phyloP scores from a whole-genome alignment of 2,329 filamentous ascomycete genomes.

The Alternaria sp. region DNA sequence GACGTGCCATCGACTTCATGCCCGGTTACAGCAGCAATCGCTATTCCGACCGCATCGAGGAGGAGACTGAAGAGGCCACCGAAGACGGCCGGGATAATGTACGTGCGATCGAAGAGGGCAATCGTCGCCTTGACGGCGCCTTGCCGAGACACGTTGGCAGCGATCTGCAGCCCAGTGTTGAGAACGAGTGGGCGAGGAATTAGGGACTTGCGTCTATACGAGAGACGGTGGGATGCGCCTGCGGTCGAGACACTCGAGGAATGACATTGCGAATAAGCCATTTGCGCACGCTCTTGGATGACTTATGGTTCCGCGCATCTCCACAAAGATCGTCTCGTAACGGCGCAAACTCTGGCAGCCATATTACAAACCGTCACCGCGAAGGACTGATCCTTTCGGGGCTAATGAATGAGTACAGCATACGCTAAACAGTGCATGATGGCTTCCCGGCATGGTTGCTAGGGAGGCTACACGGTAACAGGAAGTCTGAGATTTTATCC shows the following conservation, averaged over 20 bases:
- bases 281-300: no score
- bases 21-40: slow-evolving; percentile 34
- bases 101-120: slow-evolving; percentile 34
- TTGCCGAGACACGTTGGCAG: slow-evolving; percentile 27
- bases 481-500: not conserved
- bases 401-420: not conserved
- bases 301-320: not conserved
- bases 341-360: no score
- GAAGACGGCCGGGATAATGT: slow-evolving; percentile 23
- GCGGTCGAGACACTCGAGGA: not conserved
- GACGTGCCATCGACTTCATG: slow-evolving; percentile 42
- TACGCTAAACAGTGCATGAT: not conserved
- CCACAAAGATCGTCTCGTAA: no score
- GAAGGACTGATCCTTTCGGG: not conserved
- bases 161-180: slow-evolving; percentile 30
- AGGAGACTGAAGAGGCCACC: slow-evolving; percentile 38
- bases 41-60: slow-evolving; percentile 45
- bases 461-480: not conserved
- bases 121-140: slow-evolving; percentile 26
- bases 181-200: slow-evolving; percentile 40
- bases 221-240: not conserved
- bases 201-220: not conserved
- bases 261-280: not conserved
- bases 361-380: not conserved
- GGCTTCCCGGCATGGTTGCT: not conserved